Evolutionary conservation across 2,329 filamentous ascomycete genomes (phyloP), one percentile per base, ranked within the genome.

Genomic region (Aspergillus japonicus): DNA sequence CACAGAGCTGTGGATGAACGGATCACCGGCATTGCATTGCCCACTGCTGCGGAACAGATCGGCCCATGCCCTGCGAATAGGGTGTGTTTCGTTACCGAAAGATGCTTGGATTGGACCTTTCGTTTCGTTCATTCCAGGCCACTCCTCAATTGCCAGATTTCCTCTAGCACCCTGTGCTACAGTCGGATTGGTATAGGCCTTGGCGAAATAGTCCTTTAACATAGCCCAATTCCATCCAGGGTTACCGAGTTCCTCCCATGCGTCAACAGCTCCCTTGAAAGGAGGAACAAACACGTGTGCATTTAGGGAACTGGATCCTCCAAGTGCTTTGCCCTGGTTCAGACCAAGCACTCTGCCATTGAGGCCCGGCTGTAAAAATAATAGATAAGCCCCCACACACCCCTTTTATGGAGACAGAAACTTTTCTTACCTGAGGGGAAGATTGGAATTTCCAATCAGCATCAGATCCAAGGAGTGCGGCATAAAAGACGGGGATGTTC

Each of bases 351-450:
- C 56, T 54, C 56, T 54, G 44, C 50, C 56, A 50, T 58, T 58
- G 56, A 58, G 56, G 44, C 56, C 50, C n/a, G 31, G 56, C 56
- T 56, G 12, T 26, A 44, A 47, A 6, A 33, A 26, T 14, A 3
- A 50, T 56, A 21, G 16, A 26, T 56, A 23, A 56, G 54, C 12
- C 14, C 47, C n/a, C 31, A 44, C 29, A 19, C 21, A 23, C 84
- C 4, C 4, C 2, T 26, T 26, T 8, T 26, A 2, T 26, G 1
- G 4, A 50, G 47, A 42, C 47, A 42, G 23, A 42, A 21, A 50
- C 21, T 14, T 31, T 23, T 26, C 47, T 29, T 56, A 50, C 54
- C 47, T 56, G 54, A 47, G 54, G 54, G 23, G 33, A n/a, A 24
- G 54, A 56, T 6, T 50, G 47, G 47, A 56, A 56, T 50, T 56